A percentile compares a stretch with the other conserved stretches of the same genome.
Evolutionary conservation across 306 rosid species (phyloP).

Genomic region (Arachis stenosperma): DNA sequence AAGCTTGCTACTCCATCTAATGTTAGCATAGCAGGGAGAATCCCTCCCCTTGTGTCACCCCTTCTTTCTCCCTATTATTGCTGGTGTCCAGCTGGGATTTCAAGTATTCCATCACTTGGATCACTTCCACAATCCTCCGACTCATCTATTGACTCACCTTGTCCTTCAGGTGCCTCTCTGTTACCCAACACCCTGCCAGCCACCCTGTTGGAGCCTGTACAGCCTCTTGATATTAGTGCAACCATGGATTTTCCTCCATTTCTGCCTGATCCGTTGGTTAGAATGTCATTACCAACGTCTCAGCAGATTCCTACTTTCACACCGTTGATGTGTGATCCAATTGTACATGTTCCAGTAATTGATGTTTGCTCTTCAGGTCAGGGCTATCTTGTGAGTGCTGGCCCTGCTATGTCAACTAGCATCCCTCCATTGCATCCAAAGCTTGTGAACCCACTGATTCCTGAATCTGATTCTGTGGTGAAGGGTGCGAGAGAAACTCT

Average conservation of each 20-base stretch:
- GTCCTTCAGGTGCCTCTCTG: conserved; percentile 68
- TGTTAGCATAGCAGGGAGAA: conserved; percentile 50
- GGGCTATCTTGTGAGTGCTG: conserved; percentile 91
- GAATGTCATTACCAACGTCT: conserved; percentile 67
- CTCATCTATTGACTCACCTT: conserved; percentile 42
- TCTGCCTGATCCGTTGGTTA: conserved; percentile 73
- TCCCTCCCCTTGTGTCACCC: conserved; percentile 58
- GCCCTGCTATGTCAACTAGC: conserved; percentile 74
- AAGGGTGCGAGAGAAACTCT: conserved; percentile 94
- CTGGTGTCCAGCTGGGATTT: conserved; percentile 81
- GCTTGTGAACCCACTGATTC: conserved; percentile 68
- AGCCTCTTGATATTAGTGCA: conserved; percentile 57
- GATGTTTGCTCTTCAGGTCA: conserved; percentile 92
- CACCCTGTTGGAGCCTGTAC: conserved; percentile 60
- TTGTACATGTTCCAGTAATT: conserved; percentile 89
- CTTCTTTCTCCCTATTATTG: conserved; percentile 88
- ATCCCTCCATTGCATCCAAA: conserved; percentile 78
- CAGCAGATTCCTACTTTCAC: conserved; percentile 92
- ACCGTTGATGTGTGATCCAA: conserved; percentile 91
- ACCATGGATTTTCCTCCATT: conserved; percentile 76
- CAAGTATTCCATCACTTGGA: conserved; percentile 54
- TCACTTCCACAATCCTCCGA: conserved; percentile 49
- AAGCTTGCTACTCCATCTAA: conserved; percentile 54
- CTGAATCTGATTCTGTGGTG: conserved; percentile 75
- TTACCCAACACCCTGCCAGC: conserved; percentile 59